These are phyloP conservation scores for Crucihimalaya himalaica DNA, from an alignment of 345 rosid genomes.

Conservation along the genomic window DNA sequence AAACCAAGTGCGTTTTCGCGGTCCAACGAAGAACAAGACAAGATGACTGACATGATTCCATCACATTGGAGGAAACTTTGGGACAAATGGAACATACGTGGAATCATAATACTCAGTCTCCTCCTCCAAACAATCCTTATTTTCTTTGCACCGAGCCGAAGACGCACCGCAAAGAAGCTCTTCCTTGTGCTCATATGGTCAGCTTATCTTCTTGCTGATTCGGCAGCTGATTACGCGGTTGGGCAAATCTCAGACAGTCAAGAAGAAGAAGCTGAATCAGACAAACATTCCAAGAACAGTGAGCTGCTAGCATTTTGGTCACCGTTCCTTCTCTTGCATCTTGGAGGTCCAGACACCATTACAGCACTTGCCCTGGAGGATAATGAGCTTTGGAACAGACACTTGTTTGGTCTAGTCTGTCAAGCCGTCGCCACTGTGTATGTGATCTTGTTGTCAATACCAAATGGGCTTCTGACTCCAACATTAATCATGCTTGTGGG, in stretches of 20 bases:
- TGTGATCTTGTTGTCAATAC: constrained; percentile 40
- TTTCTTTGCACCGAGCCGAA: constrained; percentile 52
- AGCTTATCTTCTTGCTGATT: constrained; percentile 45
- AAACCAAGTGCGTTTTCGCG: background rate
- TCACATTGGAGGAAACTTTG: constrained; percentile 38
- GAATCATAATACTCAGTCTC: constrained; percentile 59
- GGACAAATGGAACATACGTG: constrained; percentile 64
- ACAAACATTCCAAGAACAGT: background rate
- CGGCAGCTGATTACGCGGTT: constrained; percentile 43
- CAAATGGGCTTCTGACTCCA: constrained; percentile 25
- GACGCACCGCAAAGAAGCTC: constrained; percentile 42
- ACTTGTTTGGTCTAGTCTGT: constrained; percentile 37
- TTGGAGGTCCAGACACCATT: constrained; percentile 48
- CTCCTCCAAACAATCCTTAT: constrained; percentile 57
- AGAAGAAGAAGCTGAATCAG: constrained; percentile 8
- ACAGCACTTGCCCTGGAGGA: constrained; percentile 48
- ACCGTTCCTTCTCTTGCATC: constrained; percentile 46
- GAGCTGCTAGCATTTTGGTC: constrained; percentile 42
- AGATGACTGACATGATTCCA: constrained; percentile 39
- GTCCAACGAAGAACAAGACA: constrained; percentile 29
- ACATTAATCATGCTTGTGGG: constrained; percentile 35
- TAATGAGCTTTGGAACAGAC: constrained; percentile 44
- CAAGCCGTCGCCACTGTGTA: constrained; percentile 39
- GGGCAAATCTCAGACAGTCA: constrained; percentile 44
- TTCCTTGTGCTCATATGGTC: constrained; percentile 44